These are phyloP conservation scores for Phytopythium cucurbitacearum DNA, from an alignment of 352 stramenopile species.

Conservation along the genomic window DNA sequence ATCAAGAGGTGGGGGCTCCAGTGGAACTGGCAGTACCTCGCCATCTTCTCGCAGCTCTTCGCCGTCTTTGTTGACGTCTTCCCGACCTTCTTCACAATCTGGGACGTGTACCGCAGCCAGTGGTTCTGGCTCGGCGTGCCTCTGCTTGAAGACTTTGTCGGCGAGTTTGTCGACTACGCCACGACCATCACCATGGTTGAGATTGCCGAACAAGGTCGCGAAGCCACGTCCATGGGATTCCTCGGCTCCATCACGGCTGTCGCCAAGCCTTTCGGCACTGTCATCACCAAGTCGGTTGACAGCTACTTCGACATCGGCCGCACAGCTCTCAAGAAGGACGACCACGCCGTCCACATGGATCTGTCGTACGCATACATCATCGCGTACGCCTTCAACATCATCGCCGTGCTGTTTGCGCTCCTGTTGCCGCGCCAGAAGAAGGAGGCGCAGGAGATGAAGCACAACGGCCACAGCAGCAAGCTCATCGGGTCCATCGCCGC, in stretches of 20 bases:
- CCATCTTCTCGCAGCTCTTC: constrained; percentile 21
- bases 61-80: constrained; percentile 24
- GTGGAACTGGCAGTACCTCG: constrained; percentile 34
- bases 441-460: constrained; percentile 25
- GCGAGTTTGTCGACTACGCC: constrained; percentile 17
- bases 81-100: constrained; percentile 33
- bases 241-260: constrained; percentile 17
- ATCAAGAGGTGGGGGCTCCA: constrained; percentile 30
- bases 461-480: constrained; percentile 21
- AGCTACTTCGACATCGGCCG: constrained; percentile 26
- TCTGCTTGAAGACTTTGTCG: constrained; percentile 25
- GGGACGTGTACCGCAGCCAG: constrained; percentile 31
- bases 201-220: constrained; percentile 22
- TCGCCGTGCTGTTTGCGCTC: constrained; percentile 20
- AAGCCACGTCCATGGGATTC: constrained; percentile 28
- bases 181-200: constrained; percentile 26
- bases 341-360: constrained; percentile 23
- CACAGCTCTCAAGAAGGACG: constrained; percentile 13
- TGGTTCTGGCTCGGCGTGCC: constrained; percentile 35
- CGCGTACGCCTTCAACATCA: constrained; percentile 31
- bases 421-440: constrained; percentile 33
- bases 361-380: constrained; percentile 35
- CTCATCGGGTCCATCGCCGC: constrained; percentile 10
- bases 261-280: constrained; percentile 18
- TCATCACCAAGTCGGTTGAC: constrained; percentile 36